Base-by-base conservation (phyloP, 805 yeast genomes). In the Saccharomycopsis babjevae region DNA sequence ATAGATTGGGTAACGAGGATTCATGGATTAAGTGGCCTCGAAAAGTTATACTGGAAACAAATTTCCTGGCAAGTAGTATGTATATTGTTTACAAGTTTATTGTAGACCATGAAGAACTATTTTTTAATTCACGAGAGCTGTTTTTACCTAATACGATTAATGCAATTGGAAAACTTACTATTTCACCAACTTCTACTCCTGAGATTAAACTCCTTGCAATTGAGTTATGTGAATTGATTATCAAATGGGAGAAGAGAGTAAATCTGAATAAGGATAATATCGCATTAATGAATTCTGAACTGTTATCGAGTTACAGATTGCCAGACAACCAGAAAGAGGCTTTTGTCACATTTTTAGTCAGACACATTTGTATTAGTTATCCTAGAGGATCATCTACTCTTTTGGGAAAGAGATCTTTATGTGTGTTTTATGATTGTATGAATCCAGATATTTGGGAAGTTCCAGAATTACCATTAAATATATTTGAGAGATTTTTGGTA, bases 21-120 rank as follows among this genome's bases (percentile, higher is more conserved):
- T 76, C 81, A 62, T 94, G 98, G 98, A 81, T 93, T 58, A 91
- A 88, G 66, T 91, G 97, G 94, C 96, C 97, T 0, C 83, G 97
- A 66, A 79, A 97, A 59, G 96, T 92, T 1, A 77, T 94, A n/a
- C 84, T 91, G 3, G 98, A 94, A 69, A 96, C 91, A 68, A 54
- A 58, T 18, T 5, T 68, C 78, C 1, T 80, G 83, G 7, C 75
- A 79, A 90, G 84, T 67, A 91, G 90, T 3, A 82, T 86, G 1
- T 97, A 89, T 68, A 97, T 92, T 43, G 88, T 94, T 15, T 94
- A 91, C 66, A 96, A 89, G 68, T 90, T 92, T 67, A 82, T 94
- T 71, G 89, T 89, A 38, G 87, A 86, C 59, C 96, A 94, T 66
- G 83, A 96, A 0, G 93, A 86, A 61, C 74, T 90, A 59, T 94